These are phyloP conservation scores for Ramalina intermedia DNA, from an alignment of 495 filamentous ascomycete genomes.

Conservation along the genomic window DNA sequence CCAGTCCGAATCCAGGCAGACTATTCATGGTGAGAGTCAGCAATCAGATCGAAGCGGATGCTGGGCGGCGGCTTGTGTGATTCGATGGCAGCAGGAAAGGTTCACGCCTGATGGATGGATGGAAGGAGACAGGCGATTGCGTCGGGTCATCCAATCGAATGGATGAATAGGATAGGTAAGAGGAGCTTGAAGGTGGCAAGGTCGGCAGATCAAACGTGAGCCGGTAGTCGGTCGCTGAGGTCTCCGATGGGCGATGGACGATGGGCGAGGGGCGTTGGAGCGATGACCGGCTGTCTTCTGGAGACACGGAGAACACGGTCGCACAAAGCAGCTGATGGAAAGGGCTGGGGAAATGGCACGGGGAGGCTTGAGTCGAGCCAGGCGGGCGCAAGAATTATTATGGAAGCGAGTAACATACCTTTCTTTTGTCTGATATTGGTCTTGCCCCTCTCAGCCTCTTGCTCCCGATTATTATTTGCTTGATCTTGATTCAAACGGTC, in stretches of 20 bases:
- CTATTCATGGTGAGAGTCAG: slow-evolving; percentile 12
- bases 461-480: no score
- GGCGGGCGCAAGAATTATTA: slow-evolving; percentile 6
- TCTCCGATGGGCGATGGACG: background rate
- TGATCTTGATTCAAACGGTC: background rate
- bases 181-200: slow-evolving; percentile 8
- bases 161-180: background rate
- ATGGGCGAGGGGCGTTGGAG: background rate
- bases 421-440: background rate
- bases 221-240: no score
- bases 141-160: background rate
- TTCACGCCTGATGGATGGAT: no score
- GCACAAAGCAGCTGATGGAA: slow-evolving; percentile 5
- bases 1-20: background rate
- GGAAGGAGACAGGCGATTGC: no score
- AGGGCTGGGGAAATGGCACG: slow-evolving; percentile 6
- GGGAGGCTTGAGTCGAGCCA: slow-evolving; percentile 3
- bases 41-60: slow-evolving; percentile 2
- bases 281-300: background rate
- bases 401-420: slow-evolving; percentile 4
- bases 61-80: background rate
- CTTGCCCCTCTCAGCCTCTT: no score
- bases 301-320: background rate
- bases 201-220: no score
- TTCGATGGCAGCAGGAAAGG: slow-evolving; percentile 1